Percentiles rank a stretch among this genome's conserved stretches.
Evolutionary conservation across 768 basidiomycete genomes (phyloP).

Genomic region (Paxillus involutus): DNA sequence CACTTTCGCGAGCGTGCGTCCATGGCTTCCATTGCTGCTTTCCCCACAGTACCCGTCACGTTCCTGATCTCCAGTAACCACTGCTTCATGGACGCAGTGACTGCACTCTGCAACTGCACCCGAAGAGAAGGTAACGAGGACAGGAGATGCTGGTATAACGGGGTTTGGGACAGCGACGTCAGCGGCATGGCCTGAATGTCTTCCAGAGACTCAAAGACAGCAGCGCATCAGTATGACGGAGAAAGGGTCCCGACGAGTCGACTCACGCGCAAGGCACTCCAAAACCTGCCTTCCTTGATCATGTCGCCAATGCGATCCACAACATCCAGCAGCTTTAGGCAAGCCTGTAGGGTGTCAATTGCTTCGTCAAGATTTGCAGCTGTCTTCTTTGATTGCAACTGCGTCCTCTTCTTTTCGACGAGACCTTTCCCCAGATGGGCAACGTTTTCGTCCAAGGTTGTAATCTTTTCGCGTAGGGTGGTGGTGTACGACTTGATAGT

Average conservation of each 20-base stretch:
- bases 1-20: slow-evolving; percentile 79
- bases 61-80: slow-evolving; percentile 97
- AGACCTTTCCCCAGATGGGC: slow-evolving; percentile 84
- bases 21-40: slow-evolving; percentile 88
- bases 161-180: slow-evolving; percentile 86
- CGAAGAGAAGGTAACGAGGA: slow-evolving; percentile 91
- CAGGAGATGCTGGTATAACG: slow-evolving; percentile 88
- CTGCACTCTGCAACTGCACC: slow-evolving; percentile 86
- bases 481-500: slow-evolving; percentile 96
- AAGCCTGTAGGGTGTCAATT: slow-evolving; percentile 93
- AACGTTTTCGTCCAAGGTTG: slow-evolving; percentile 84
- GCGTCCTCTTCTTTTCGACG: slow-evolving; percentile 89
- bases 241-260: background rate
- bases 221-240: slow-evolving; percentile 30
- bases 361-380: slow-evolving; percentile 95
- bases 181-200: slow-evolving; percentile 91
- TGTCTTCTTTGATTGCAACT: slow-evolving; percentile 90
- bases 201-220: slow-evolving; percentile 75
- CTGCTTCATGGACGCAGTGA: slow-evolving; percentile 92
- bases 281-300: slow-evolving; percentile 92
- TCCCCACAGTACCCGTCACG: slow-evolving; percentile 81
- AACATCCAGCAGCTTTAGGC: slow-evolving; percentile 88
- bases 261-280: slow-evolving; percentile 93
- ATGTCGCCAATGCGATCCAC: slow-evolving; percentile 91
- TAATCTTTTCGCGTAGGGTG: slow-evolving; percentile 88